Percentiles rank a stretch among this genome's conserved stretches.
phyloP scores from a whole-genome alignment of 176 grass and related monocot genomes.

The Carex cristatella region DNA sequence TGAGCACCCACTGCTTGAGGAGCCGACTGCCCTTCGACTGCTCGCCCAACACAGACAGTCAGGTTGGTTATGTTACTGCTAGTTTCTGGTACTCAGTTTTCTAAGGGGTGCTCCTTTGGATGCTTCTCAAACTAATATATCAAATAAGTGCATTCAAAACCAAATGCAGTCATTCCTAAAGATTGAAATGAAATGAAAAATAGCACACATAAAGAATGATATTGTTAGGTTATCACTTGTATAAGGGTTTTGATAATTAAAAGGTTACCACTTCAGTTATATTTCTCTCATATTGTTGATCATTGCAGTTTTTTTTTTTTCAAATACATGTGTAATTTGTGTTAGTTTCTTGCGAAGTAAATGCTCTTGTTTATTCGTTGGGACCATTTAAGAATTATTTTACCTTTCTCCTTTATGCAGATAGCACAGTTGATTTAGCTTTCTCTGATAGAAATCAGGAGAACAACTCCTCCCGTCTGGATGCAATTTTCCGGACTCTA shows the following conservation, averaged over 20 bases:
- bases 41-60: conserved; percentile 68
- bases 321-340: conserved; percentile 1
- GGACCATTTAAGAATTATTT: not conserved
- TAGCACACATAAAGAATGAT: not conserved
- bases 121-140: conserved; percentile 6
- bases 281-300: not conserved
- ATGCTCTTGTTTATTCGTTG: not conserved
- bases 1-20: conserved; percentile 91
- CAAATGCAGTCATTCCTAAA: not conserved
- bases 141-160: not conserved
- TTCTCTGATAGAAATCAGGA: conserved; percentile 89
- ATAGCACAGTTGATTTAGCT: conserved; percentile 77
- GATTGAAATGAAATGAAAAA: conserved; percentile 1
- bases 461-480: conserved; percentile 77
- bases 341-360: conserved; percentile 6
- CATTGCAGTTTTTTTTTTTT: not conserved
- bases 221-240: not conserved
- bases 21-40: conserved; percentile 57
- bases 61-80: conserved; percentile 36
- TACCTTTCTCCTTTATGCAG: conserved; percentile 34
- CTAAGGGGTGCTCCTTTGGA: not conserved
- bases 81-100: conserved; percentile 2
- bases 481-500: conserved; percentile 90
- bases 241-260: not conserved
- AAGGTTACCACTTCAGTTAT: not conserved